phyloP scores from a whole-genome alignment of 75 land plant genomes.

The Larix kaempferi region DNA sequence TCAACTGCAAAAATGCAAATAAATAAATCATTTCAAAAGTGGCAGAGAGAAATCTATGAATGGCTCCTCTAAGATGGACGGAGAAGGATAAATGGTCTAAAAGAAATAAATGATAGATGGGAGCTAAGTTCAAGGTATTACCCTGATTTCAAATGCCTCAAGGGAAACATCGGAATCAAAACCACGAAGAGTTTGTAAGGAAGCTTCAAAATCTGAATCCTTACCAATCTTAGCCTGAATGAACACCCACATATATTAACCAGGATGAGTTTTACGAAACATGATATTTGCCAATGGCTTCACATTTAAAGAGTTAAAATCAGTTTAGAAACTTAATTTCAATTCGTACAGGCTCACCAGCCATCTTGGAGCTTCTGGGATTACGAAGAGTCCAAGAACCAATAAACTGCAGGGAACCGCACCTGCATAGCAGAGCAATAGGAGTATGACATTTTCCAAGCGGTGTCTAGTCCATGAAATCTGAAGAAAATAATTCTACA shows the following conservation, averaged over 20 bases:
- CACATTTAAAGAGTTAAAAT: not conserved
- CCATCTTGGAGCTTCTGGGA: constrained; percentile 41
- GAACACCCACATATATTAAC: not conserved
- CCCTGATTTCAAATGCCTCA: constrained; percentile 35
- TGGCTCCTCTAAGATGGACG: not conserved
- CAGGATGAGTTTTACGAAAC: not conserved
- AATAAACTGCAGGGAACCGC: constrained; percentile 16
- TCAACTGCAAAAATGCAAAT: not conserved
- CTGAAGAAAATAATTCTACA: constrained; percentile 2
- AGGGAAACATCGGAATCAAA: constrained; percentile 21
- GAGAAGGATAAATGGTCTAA: not conserved
- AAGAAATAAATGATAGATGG: not conserved
- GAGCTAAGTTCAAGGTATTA: not conserved
- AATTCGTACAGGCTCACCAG: constrained; percentile 16
- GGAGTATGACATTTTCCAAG: not conserved
- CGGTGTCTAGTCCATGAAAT: not conserved
- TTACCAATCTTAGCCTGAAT: constrained; percentile 16
- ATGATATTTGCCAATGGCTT: not conserved
- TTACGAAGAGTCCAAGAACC: constrained; percentile 23
- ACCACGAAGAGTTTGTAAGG: constrained; percentile 16
- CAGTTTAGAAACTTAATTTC: not conserved
- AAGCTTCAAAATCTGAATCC: constrained; percentile 8
- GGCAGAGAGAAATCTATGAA: not conserved
- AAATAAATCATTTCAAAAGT: not conserved
- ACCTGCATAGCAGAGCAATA: constrained; percentile 11